Evolutionary conservation across 345 rosid genomes (phyloP), one percentile per base, ranked within the genome.

Genomic region (Conringia planisiliqua): DNA sequence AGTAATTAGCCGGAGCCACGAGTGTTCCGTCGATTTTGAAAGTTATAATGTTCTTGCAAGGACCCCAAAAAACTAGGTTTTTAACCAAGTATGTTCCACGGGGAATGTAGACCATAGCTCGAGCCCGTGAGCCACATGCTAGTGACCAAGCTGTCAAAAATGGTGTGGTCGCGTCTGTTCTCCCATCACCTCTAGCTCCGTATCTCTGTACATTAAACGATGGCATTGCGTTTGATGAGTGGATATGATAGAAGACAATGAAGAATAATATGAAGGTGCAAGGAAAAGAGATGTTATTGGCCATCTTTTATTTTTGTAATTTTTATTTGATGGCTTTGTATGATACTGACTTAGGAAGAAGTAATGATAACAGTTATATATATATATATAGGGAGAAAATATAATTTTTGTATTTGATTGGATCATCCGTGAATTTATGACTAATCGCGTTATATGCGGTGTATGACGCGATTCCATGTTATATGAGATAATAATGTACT

Each of bases 121-220:
- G 73, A 7, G 17, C 65, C 4, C 62, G 27, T 13, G 92, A 89
- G 42, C 62, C 27, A 11, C 96, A 86, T 0, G 92, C 92, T 17
- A 67, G 7, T 3, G 75, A 24, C 96, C 92, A 89, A 17, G 87
- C 90, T 0, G 40, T 65, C 7, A 72, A 69, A 62, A 89, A 87
- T 18, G 92, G 47, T 36, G 68, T 73, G 76, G 88, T 86, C 3
- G 96, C 70, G 73, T 89, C 90, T 3, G 85, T 79, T 62, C 50
- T 78, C 8, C 90, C 95, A 10, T 85, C 86, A 3, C 85, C 81
- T 61, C 76, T 85, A 17, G 89, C 96, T 18, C 90, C 86, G 35
- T 74, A 79, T 46, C 74, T 79, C 13, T 62, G 65, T 33, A 78
- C 80, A 52, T 68, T 79, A 40, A 72, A 76, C 1, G 83, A 75